These are phyloP conservation scores for Magnaporthiopsis incrustans DNA, from an alignment of 2,329 filamentous ascomycete genomes.

Conservation along the genomic window DNA sequence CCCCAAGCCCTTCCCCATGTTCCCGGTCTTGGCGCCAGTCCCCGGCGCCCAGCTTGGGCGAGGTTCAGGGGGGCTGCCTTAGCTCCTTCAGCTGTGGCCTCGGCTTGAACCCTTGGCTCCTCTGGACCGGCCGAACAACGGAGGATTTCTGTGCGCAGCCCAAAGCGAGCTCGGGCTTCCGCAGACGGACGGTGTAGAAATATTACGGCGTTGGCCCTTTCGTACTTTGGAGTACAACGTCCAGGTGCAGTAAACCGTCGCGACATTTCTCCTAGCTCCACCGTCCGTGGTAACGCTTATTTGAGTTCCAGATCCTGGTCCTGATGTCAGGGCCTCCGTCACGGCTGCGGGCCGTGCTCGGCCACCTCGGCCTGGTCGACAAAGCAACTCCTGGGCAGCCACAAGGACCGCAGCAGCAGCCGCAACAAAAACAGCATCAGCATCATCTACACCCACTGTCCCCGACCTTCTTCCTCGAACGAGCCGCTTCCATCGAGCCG, in stretches of 20 bases:
- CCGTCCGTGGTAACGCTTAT: background rate
- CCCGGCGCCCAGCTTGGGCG: background rate
- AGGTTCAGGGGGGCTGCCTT: background rate
- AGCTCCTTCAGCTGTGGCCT: background rate
- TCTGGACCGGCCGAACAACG: background rate
- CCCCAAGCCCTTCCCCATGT: conserved; percentile 7
- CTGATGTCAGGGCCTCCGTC: conserved; percentile 56
- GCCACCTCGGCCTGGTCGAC: conserved; percentile 34
- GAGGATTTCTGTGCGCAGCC: background rate
- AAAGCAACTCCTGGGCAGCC: background rate
- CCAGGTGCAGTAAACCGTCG: background rate
- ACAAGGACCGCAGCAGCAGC: conserved; percentile 1
- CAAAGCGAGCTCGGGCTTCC: background rate
- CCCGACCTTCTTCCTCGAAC: conserved; percentile 73
- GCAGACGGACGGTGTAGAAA: background rate
- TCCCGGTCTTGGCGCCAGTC: conserved; percentile 8
- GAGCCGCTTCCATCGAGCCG: conserved; percentile 82
- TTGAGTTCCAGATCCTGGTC: background rate
- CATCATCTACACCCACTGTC: conserved; percentile 70
- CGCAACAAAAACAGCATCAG: conserved; percentile 23
- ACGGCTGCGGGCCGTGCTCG: conserved; percentile 50
- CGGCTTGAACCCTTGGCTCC: background rate
- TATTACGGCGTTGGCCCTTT: background rate
- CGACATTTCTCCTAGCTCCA: background rate
- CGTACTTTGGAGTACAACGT: background rate